phyloP scores from a whole-genome alignment of 164 flowering plant genomes.

The Chloranthus sessilifolius region DNA sequence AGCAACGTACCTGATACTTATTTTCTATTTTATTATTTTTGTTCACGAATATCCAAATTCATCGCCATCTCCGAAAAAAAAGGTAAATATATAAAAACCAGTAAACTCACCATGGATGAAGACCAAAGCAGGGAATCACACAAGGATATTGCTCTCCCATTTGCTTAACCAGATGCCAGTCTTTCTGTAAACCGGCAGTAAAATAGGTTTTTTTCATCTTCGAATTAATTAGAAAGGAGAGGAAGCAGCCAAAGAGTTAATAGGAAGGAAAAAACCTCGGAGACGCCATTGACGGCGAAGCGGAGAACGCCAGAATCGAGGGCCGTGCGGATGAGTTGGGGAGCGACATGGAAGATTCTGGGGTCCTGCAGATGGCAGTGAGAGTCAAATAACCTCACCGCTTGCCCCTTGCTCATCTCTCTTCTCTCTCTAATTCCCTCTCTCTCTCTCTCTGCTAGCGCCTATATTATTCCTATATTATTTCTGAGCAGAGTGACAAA shows the following conservation, averaged over 20 bases:
- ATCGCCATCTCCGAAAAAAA: too few species aligned
- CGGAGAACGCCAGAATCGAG: conserved; percentile 47
- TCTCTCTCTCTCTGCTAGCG: too few species aligned
- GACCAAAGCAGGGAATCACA: conserved; percentile 78
- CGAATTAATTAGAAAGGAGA: neutral
- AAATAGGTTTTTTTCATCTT: too few species aligned
- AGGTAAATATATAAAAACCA: neutral
- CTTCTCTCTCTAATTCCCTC: conserved; percentile 4
- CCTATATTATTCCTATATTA: too few species aligned
- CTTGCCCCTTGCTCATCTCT: conserved; percentile 4
- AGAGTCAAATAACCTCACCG: conserved; percentile 69
- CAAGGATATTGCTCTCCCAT: conserved; percentile 59
- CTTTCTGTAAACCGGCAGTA: conserved; percentile 42
- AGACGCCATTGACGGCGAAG: conserved; percentile 88
- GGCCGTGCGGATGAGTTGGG: conserved; percentile 51
- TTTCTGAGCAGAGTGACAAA: too few species aligned
- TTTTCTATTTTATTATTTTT: too few species aligned
- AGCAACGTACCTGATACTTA: conserved; percentile 45
- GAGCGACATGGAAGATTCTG: conserved; percentile 42
- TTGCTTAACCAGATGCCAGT: conserved; percentile 80
- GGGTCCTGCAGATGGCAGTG: conserved; percentile 97
- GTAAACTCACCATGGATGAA: conserved; percentile 69
- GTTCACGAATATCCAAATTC: neutral
- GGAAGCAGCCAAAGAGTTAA: neutral
- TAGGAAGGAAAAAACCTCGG: conserved; percentile 34